Percentiles rank a stretch among this genome's conserved stretches.
Evolutionary conservation across 2,329 filamentous ascomycete genomes (phyloP).

Genomic region (Colletotrichum chrysophilum): DNA sequence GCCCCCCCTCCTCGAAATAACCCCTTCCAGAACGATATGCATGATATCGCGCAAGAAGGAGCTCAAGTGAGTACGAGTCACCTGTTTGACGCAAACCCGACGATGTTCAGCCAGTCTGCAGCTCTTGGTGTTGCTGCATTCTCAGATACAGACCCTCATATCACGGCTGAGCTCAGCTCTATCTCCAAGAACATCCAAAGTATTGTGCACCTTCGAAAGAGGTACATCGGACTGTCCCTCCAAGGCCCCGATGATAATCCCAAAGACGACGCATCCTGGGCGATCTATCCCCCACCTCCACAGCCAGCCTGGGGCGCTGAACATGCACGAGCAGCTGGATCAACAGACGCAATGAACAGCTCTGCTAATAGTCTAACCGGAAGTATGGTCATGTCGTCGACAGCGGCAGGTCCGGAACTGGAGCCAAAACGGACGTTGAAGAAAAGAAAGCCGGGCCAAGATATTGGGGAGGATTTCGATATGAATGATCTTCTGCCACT

Average conservation of each 20-base stretch:
- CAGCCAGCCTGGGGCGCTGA: conserved; percentile 77
- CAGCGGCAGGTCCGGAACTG: conserved; percentile 29
- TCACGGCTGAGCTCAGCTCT: conserved; percentile 81
- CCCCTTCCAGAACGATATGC: background rate
- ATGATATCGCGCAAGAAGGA: background rate
- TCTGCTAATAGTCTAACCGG: conserved; percentile 51
- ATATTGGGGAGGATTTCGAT: conserved; percentile 92
- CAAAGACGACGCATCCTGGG: conserved; percentile 82
- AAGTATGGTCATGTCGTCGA: conserved; percentile 43
- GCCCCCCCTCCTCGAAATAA: background rate
- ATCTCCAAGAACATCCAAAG: conserved; percentile 93
- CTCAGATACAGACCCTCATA: conserved; percentile 75
- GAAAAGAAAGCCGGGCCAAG: conserved; percentile 82
- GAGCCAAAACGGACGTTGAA: conserved; percentile 54
- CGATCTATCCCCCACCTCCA: conserved; percentile 89
- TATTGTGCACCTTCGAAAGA: conserved; percentile 85
- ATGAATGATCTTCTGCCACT: conserved; percentile 79
- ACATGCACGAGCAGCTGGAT: conserved; percentile 26
- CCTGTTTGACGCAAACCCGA: background rate
- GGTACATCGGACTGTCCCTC: conserved; percentile 85
- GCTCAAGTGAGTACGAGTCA: background rate
- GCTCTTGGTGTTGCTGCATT: conserved; percentile 70
- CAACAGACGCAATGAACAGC: conserved; percentile 38
- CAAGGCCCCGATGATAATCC: conserved; percentile 87
- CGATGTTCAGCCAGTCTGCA: conserved; percentile 42